Conservation (phyloP, 2,329 filamentous ascomycete genomes). For the Thermomyces lanuginosus region DNA sequence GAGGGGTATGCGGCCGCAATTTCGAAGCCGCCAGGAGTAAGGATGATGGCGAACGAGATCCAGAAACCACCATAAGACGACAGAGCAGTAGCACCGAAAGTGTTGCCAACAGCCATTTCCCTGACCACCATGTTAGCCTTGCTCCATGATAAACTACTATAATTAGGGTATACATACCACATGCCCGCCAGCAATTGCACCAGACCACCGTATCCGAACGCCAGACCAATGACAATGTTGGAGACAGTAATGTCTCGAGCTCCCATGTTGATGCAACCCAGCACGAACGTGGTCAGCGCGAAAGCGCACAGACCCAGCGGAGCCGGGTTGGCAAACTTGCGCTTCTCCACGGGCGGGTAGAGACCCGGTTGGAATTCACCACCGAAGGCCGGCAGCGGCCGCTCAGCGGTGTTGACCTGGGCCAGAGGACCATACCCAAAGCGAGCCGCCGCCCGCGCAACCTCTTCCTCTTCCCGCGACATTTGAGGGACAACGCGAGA, state of each 20-base stretch:
- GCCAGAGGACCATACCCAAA: constrained; percentile 38
- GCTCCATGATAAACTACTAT: not conserved
- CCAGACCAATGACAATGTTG: constrained; percentile 52
- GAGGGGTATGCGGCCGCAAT: constrained; percentile 35
- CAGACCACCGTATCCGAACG: constrained; percentile 61
- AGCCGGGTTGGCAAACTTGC: constrained; percentile 65
- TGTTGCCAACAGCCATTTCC: constrained; percentile 81
- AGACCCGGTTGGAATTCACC: constrained; percentile 58
- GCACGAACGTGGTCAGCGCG: constrained; percentile 67
- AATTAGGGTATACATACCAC: constrained; percentile 43
- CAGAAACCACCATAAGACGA: constrained; percentile 76
- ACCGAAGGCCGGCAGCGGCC: constrained; percentile 46
- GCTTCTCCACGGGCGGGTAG: constrained; percentile 45
- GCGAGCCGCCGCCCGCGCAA: constrained; percentile 28
- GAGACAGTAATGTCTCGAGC: constrained; percentile 43
- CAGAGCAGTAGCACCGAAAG: constrained; percentile 66
- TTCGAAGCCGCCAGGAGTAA: constrained; percentile 51
- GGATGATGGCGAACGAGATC: constrained; percentile 56
- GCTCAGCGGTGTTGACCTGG: constrained; percentile 30
- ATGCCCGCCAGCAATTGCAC: constrained; percentile 70
- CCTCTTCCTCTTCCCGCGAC: constrained; percentile 29
- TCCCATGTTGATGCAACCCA: constrained; percentile 57
- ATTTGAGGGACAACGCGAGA: constrained; percentile 15
- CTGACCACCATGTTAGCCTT: constrained; percentile 27
- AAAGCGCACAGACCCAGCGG: constrained; percentile 64